Percentiles rank a stretch among this genome's conserved stretches.
These are phyloP conservation scores for Pseudomassariella vexata DNA, from an alignment of 2,329 filamentous ascomycete genomes.

Conservation along the genomic window DNA sequence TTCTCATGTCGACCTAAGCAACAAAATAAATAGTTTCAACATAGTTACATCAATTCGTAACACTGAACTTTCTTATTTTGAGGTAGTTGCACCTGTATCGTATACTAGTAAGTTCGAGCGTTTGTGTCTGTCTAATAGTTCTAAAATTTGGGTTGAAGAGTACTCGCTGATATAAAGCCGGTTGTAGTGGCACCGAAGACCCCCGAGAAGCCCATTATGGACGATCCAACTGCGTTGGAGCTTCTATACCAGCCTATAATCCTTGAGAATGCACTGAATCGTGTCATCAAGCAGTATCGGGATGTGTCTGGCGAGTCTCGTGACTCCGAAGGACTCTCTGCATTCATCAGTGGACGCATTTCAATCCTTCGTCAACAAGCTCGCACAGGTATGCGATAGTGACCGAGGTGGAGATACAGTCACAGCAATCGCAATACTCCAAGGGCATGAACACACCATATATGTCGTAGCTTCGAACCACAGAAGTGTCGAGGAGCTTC, in stretches of 20 bases:
- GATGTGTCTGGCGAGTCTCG: not conserved
- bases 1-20: too few relatives aligned
- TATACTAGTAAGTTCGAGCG: too few relatives aligned
- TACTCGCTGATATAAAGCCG: too few relatives aligned
- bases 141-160: too few relatives aligned
- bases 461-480: slow-evolving; percentile 7
- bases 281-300: not conserved
- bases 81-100: too few relatives aligned
- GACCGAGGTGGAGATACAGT: slow-evolving; percentile 4
- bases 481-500: not conserved
- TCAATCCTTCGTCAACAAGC: slow-evolving; percentile 7
- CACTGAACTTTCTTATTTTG: too few relatives aligned
- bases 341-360: not conserved
- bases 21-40: too few relatives aligned
- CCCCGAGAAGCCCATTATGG: not conserved
- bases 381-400: slow-evolving; percentile 6
- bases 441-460: not conserved
- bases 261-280: slow-evolving; percentile 5
- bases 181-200: too few relatives aligned
- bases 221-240: not conserved
- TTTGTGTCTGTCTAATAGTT: too few relatives aligned
- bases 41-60: too few relatives aligned
- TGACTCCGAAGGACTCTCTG: slow-evolving; percentile 3
- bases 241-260: slow-evolving; percentile 6
- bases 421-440: slow-evolving; percentile 4